phyloP scores from a whole-genome alignment of 768 basidiomycete genomes.

The Leccinum uliginosum region DNA sequence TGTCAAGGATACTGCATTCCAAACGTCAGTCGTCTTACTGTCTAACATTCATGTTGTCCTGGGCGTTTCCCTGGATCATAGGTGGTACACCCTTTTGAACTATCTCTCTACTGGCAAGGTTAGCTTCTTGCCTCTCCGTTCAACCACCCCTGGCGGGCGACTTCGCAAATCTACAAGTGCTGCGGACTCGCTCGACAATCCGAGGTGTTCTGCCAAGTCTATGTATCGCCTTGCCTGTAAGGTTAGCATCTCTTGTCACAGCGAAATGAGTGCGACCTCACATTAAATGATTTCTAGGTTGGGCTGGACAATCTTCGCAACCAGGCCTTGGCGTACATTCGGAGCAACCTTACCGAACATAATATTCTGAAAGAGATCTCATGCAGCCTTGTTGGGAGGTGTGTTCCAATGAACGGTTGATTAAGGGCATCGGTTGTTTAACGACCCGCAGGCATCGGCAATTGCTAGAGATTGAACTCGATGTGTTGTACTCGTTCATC shows the following conservation, averaged over 20 bases:
- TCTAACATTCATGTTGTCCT: background rate
- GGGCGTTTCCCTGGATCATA: background rate
- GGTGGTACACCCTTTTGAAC: background rate
- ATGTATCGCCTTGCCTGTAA: background rate
- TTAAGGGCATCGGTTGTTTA: background rate
- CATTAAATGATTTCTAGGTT: background rate
- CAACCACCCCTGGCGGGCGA: background rate
- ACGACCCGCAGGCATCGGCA: background rate
- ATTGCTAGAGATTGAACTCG: background rate
- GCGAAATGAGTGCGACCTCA: background rate
- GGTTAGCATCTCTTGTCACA: background rate
- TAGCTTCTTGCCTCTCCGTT: background rate
- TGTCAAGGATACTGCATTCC: too few species aligned
- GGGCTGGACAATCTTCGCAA: background rate
- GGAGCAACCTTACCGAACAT: background rate
- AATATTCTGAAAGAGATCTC: background rate
- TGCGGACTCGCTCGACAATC: background rate
- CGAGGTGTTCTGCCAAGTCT: background rate
- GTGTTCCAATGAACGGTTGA: background rate
- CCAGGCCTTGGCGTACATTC: background rate
- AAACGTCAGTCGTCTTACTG: too few species aligned
- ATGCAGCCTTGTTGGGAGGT: background rate
- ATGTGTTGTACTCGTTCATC: background rate
- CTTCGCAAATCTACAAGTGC: background rate
- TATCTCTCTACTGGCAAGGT: background rate